Evolutionary conservation across 2,329 filamentous ascomycete genomes (phyloP), one percentile per base, ranked within the genome.

Genomic region (Penicillium sp.): DNA sequence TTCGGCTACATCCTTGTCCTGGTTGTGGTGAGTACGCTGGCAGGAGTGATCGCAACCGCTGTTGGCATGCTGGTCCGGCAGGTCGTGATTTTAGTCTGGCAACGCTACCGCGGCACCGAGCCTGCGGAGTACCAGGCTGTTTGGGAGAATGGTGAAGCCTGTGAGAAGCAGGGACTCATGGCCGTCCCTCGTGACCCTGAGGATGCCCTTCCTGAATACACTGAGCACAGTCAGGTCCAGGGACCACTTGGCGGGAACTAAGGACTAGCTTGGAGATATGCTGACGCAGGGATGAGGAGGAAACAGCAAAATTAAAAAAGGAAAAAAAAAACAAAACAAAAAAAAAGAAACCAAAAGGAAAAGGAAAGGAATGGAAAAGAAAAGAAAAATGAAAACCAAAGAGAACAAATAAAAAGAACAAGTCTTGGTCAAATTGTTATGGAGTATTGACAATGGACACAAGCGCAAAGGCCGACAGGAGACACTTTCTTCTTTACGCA

Each of bases 31-130:
- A 75, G 75, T 35, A 64, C 77, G 28, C 60, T 74, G 22, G 73
- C 73, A 25, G 74, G 73, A 49, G 58, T 77, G 46, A 64, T 69
- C 36, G 73, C 74, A 25, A 73, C 70, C 51, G 72, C 70, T 9
- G 55, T 77, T 36, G 75, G 74, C 39, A 74, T 76, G 71, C 59
- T 77, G n/a, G 64, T 76, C 37, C 74, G 74, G 27, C 73, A 76
- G 59, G 57, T 67, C 27, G 66, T 75, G 35, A 65, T 74, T 27
- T 75, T 72, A 59, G 41, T 77, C 38, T 76, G 75, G 73, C 63
- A 68, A 41, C 69, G 68, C 49, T 70, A 67, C 56, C 70, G 66
- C 41, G 66, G 68, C 18, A 62, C 61, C 40, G 53, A 60, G 22
- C 57, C 54, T 25, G 48, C 58, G 39, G 61, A 66, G 36, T 57